These are phyloP conservation scores for Picea engelmannii DNA, from an alignment of 83 land plant genomes.

Conservation along the genomic window DNA sequence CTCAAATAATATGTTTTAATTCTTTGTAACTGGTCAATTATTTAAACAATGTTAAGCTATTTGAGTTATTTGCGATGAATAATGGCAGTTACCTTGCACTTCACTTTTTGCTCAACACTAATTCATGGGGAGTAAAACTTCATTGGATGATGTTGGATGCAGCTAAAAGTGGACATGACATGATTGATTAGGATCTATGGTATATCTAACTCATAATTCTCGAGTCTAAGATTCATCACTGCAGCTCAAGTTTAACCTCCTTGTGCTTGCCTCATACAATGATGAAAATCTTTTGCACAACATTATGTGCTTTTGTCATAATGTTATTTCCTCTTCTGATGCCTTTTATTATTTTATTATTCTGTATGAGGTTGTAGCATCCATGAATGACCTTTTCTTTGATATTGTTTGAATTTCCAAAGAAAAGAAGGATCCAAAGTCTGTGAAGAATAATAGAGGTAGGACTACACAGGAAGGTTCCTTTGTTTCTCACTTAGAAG, in stretches of 20 bases:
- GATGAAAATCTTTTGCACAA: too few species aligned
- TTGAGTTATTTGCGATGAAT: too few species aligned
- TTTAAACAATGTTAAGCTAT: too few species aligned
- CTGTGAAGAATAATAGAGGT: conserved; percentile 76
- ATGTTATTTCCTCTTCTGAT: neutral
- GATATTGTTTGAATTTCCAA: conserved; percentile 76
- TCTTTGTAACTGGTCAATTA: too few species aligned
- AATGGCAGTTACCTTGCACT: too few species aligned
- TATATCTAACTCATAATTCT: conserved; percentile 81
- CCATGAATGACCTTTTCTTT: conserved; percentile 85
- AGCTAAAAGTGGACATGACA: conserved; percentile 88
- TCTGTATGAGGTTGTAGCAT: conserved; percentile 43
- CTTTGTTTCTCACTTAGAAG: too few species aligned
- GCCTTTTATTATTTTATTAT: neutral
- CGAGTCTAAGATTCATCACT: conserved; percentile 35
- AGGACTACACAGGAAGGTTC: neutral
- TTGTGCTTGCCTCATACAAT: too few species aligned
- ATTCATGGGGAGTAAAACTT: neutral
- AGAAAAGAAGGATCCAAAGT: conserved; percentile 77
- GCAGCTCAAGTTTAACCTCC: too few species aligned
- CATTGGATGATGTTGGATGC: conserved; percentile 12
- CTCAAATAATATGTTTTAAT: neutral
- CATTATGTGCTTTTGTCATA: too few species aligned
- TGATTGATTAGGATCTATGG: conserved; percentile 85
- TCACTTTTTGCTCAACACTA: too few species aligned